These are phyloP conservation scores for Blepharisma undulans DNA, from an alignment of 169 alveolate genomes.

Conservation along the genomic window DNA sequence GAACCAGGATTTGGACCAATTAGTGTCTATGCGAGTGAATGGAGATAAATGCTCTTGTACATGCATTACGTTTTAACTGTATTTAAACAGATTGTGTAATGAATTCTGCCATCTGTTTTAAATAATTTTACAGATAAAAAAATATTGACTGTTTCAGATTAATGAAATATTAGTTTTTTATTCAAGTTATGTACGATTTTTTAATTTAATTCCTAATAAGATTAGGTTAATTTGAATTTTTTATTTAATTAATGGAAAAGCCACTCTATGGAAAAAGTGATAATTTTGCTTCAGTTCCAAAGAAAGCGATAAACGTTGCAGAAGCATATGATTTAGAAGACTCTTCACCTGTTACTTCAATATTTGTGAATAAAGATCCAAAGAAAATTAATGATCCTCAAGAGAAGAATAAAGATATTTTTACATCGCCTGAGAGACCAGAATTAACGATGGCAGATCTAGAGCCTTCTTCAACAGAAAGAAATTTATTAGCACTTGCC, in stretches of 20 bases:
- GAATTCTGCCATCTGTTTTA: neutral
- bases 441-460: neutral
- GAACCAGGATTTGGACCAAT: neutral
- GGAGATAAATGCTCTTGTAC: neutral
- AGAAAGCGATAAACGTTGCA: neutral
- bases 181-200: neutral
- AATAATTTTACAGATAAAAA: neutral
- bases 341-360: neutral
- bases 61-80: neutral
- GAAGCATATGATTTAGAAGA: neutral
- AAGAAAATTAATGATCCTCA: neutral
- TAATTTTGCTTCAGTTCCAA: neutral
- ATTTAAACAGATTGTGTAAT: neutral
- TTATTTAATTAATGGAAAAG: neutral
- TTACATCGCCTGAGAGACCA: neutral
- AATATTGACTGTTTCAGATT: neutral
- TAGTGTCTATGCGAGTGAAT: neutral
- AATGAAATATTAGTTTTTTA: neutral
- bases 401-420: neutral
- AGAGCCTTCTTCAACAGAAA: neutral
- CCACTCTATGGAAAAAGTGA: neutral
- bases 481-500: neutral
- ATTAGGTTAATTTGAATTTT: neutral
- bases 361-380: neutral
- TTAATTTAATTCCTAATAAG: neutral